A percentile compares a stretch with the other conserved stretches of the same genome.
These are phyloP conservation scores for Cicer pinnatifidum DNA, from an alignment of 306 rosid genomes.

Conservation along the genomic window DNA sequence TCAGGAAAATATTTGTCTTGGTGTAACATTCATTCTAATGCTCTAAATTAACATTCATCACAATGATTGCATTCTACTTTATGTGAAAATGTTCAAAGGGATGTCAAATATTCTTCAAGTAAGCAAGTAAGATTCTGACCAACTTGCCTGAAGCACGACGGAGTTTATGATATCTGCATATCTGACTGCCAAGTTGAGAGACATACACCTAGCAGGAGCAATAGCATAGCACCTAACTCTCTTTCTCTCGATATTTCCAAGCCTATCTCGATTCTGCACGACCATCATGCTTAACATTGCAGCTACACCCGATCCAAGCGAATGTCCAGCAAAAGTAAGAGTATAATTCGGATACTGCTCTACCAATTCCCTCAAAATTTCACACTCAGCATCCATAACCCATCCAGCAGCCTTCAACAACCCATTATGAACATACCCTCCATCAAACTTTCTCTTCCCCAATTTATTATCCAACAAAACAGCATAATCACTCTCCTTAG, in stretches of 20 bases:
- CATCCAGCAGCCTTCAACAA: slow-evolving; percentile 81
- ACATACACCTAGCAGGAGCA: slow-evolving; percentile 97
- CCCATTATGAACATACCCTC: slow-evolving; percentile 97
- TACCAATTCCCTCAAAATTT: slow-evolving; percentile 65
- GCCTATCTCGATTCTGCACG: slow-evolving; percentile 64
- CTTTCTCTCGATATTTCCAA: slow-evolving; percentile 76
- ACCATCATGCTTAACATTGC: slow-evolving; percentile 77
- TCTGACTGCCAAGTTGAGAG: slow-evolving; percentile 89
- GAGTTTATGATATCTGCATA: slow-evolving; percentile 93
- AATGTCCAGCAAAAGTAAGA: slow-evolving; percentile 90
- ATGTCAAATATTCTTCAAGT: slow-evolving; percentile 19
- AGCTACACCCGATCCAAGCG: slow-evolving; percentile 95
- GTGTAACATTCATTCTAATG: background rate
- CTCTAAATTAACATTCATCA: slow-evolving; percentile 19
- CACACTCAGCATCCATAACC: slow-evolving; percentile 77
- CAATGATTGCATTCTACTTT: background rate
- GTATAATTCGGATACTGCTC: slow-evolving; percentile 74
- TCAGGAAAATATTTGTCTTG: background rate
- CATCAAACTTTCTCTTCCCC: slow-evolving; percentile 88
- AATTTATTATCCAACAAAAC: slow-evolving; percentile 77
- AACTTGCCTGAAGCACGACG: slow-evolving; percentile 90
- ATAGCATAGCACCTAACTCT: slow-evolving; percentile 89
- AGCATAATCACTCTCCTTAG: slow-evolving; percentile 88
- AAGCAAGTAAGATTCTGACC: slow-evolving; percentile 6
- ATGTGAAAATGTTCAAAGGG: slow-evolving; percentile 28